Percentiles rank a stretch among this genome's conserved stretches.
Evolutionary conservation across 225 moss, liverwort and hornwort species (phyloP).

Genomic region (Physcomitrium patens): DNA sequence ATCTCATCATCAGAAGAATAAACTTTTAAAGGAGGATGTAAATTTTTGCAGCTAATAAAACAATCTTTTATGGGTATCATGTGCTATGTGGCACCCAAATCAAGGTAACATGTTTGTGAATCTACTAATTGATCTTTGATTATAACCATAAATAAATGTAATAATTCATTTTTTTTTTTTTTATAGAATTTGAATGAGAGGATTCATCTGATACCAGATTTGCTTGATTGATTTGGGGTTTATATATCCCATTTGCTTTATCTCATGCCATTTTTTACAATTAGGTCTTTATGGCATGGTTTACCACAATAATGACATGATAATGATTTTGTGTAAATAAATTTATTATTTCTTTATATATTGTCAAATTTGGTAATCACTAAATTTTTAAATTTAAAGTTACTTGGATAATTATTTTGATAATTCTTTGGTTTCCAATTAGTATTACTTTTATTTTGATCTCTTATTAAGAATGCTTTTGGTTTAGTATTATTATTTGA

Average conservation of each 20-base stretch:
- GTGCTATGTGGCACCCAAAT: neutral
- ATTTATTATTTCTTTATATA: too few relatives aligned
- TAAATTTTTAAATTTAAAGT: neutral
- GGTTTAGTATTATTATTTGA: neutral
- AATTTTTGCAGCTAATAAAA: neutral
- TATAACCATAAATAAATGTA: neutral
- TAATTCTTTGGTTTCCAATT: neutral
- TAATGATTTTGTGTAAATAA: too few relatives aligned
- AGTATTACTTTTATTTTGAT: neutral
- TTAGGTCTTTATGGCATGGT: too few relatives aligned
- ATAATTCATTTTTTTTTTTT: too few relatives aligned
- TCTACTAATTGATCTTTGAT: neutral
- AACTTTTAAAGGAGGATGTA: neutral
- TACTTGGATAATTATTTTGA: neutral
- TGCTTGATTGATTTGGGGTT: too few relatives aligned
- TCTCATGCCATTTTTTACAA: too few relatives aligned
- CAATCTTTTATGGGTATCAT: neutral
- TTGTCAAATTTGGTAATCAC: neutral
- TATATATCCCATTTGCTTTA: too few relatives aligned
- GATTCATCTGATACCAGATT: too few relatives aligned
- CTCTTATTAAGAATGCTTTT: neutral
- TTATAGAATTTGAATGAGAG: too few relatives aligned
- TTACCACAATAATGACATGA: too few relatives aligned
- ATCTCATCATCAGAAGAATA: neutral
- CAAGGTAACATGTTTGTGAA: neutral